A percentile compares a stretch with the other conserved stretches of the same genome.
phyloP scores from a whole-genome alignment of 73 alveolate genomes.

The Halteria grandinella region DNA sequence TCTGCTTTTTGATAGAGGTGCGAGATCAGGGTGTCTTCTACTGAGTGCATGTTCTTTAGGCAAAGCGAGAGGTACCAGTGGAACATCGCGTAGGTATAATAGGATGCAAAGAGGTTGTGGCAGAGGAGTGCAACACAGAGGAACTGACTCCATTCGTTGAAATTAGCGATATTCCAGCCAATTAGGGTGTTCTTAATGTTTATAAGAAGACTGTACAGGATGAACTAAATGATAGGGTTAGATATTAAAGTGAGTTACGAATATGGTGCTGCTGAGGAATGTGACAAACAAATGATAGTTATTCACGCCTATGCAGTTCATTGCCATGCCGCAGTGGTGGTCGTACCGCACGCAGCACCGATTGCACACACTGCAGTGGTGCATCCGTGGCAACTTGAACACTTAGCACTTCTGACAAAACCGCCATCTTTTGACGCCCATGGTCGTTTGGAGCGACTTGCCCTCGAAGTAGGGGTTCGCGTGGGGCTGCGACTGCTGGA shows the following conservation, averaged over 20 bases:
- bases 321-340: slow-evolving; percentile 55
- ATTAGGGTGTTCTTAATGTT: not conserved
- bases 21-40: slow-evolving; percentile 11
- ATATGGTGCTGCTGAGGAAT: not conserved
- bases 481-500: too few species aligned
- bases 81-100: slow-evolving; percentile 17
- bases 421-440: slow-evolving; percentile 26
- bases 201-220: not conserved
- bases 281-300: slow-evolving; percentile 48
- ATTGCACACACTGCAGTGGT: slow-evolving; percentile 49
- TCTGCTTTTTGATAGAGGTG: slow-evolving; percentile 15
- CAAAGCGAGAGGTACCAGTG: not conserved
- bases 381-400: slow-evolving; percentile 50
- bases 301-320: slow-evolving; percentile 44
- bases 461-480: too few species aligned
- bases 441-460: too few species aligned
- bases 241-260: slow-evolving; percentile 2
- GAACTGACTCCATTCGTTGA: not conserved
- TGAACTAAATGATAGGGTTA: slow-evolving; percentile 4
- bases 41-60: slow-evolving; percentile 12
- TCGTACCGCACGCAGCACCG: slow-evolving; percentile 32
- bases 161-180: not conserved
- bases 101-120: slow-evolving; percentile 15
- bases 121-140: not conserved
- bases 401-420: slow-evolving; percentile 45